Evolutionary conservation across 2,329 filamentous ascomycete genomes (phyloP), one percentile per base, ranked within the genome.

Genomic region (Clarireedia paspali): DNA sequence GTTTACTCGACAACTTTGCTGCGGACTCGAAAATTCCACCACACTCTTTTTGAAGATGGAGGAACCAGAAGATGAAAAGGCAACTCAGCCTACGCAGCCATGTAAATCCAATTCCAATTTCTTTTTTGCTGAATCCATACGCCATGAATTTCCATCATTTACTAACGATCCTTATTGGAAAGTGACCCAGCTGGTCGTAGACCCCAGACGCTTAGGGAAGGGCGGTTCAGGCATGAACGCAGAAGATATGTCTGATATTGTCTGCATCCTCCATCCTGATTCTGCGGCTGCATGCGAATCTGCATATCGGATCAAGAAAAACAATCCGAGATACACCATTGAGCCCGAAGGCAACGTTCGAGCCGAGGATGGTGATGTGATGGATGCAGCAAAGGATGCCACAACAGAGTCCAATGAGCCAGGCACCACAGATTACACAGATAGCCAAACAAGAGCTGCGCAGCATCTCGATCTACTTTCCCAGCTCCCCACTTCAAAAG

Each of bases 211-310:
- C 54, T 70, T 88, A 59, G 90, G 90, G 55, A 79, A 86, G 68
- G 87, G 89, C 71, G 88, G 89, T 68, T 94, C 89, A 42, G 89
- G 89, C 55, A 84, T 96, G 59, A 86, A 81, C 53, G 86, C 91
- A 63, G 81, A 88, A 62, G 91, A 96, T 69, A 81, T 94, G 50
- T 82, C 89, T 59, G 91, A 96, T 72, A 89, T 96, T 63, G 82
- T 96, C 62, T 95, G 91, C 72, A 84, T 96, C 56, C 79, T 97
- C 27, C 85, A 95, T 63, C 91, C 92, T 10, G 83, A 82, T 62
- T 89, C 90, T 2, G 77, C 82, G 40, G 80, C 81, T 23, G 89
- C 92, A 20, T 84, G 86, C 60, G 75, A 77, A 60, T 88, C 91
- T 63, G 83, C 63, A 10, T 72, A 75, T 44, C 71, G 75, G 2